These are phyloP conservation scores for Raffaelea ambrosiae DNA, from an alignment of 2,329 filamentous ascomycete species.

Conservation along the genomic window DNA sequence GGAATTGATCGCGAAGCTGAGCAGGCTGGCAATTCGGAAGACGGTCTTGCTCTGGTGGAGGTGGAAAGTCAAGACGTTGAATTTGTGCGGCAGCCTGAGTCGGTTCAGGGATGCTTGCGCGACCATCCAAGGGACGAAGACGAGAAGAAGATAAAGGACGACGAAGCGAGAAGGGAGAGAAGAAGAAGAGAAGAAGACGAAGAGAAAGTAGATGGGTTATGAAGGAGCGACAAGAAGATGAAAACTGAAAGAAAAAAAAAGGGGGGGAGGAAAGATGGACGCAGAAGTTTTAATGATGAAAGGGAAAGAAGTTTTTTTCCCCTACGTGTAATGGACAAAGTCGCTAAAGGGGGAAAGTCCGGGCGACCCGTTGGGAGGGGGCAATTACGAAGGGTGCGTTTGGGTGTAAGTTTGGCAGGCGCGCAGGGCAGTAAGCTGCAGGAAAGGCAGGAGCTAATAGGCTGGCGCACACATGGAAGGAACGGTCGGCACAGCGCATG, in stretches of 20 bases:
- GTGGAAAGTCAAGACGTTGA: neutral
- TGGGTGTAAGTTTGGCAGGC: too few relatives aligned
- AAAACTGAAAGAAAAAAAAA: conserved; percentile 19
- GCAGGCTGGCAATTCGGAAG: too few relatives aligned
- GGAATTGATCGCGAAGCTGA: neutral
- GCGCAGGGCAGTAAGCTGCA: too few relatives aligned
- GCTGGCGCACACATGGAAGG: neutral
- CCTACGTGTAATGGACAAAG: neutral
- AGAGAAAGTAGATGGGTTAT: conserved; percentile 20
- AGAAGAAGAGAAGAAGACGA: conserved; percentile 11
- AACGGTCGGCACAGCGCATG: neutral
- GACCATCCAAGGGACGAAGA: conserved; percentile 3
- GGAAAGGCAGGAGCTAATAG: neutral
- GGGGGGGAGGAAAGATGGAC: conserved; percentile 18
- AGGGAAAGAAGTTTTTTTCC: too few relatives aligned
- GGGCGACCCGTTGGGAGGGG: conserved; percentile 2
- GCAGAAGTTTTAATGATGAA: neutral
- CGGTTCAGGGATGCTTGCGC: neutral
- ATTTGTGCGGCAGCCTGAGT: neutral
- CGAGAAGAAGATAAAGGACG: neutral
- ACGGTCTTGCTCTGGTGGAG: neutral
- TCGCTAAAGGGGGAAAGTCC: conserved; percentile 1
- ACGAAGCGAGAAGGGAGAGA: neutral
- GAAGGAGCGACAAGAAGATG: conserved; percentile 34
- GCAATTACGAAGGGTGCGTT: neutral